Evolutionary conservation across 2,329 filamentous ascomycete genomes (phyloP).

Genomic region (Myriosclerotinia scirpicola): DNA sequence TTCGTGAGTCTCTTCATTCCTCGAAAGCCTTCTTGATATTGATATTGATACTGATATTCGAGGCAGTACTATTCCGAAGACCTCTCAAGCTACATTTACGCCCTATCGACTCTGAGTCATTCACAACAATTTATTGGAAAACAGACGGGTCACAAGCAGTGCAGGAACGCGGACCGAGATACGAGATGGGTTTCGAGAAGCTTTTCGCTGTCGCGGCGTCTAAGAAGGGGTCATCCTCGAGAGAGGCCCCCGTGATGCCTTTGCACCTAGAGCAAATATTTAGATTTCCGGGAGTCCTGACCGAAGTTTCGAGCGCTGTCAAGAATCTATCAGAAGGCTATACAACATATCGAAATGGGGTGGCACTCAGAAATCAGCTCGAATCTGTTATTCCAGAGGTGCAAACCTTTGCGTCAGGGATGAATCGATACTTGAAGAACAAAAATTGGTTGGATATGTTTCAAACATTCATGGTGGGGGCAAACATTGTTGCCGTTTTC

Average conservation of each 20-base stretch:
- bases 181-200: conserved; percentile 20
- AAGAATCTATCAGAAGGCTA: conserved; percentile 24
- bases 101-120: neutral
- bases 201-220: conserved; percentile 15
- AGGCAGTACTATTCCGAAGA: conserved; percentile 1
- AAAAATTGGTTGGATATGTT: conserved; percentile 22
- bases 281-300: conserved; percentile 18
- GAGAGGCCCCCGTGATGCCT: neutral
- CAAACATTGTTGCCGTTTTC: conserved; percentile 23
- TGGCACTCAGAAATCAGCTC: conserved; percentile 22
- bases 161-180: neutral
- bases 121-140: neutral
- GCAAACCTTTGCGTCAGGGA: conserved; percentile 20
- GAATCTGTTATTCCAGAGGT: conserved; percentile 22
- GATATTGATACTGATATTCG: neutral
- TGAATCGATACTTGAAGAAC: conserved; percentile 24
- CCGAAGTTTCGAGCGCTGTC: conserved; percentile 20
- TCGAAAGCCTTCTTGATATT: neutral
- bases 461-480: conserved; percentile 21
- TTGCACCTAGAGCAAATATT: conserved; percentile 21
- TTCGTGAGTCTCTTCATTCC: neutral
- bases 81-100: neutral
- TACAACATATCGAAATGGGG: conserved; percentile 24
- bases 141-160: neutral
- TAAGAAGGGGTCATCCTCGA: conserved; percentile 14